Evolutionary conservation across 345 rosid species (phyloP).

Genomic region (Eucalyptus caleyi): DNA sequence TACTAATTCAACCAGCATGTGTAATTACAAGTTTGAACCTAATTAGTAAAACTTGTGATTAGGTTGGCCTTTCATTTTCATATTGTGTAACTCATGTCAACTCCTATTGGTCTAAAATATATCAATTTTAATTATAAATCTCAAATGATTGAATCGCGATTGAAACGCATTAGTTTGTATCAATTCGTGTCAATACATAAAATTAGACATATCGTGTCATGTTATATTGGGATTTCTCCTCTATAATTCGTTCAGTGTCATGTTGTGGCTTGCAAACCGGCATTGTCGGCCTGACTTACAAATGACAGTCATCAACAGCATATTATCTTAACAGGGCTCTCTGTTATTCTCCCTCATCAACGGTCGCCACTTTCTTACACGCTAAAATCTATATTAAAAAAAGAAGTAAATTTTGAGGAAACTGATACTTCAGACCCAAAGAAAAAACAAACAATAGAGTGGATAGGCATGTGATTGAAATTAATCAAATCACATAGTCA

Average conservation of each 20-base stretch:
- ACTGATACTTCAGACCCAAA: neutral
- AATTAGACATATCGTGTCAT: neutral
- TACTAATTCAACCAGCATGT: neutral
- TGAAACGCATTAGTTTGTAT: neutral
- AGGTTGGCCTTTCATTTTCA: neutral
- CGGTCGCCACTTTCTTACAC: neutral
- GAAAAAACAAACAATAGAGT: neutral
- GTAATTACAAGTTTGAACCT: neutral
- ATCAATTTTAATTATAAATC: neutral
- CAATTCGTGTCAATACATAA: neutral
- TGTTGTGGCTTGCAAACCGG: neutral
- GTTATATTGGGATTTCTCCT: neutral
- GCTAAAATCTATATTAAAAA: neutral
- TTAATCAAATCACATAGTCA: neutral
- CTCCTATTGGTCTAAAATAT: neutral
- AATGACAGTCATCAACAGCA: neutral
- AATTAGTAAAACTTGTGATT: neutral
- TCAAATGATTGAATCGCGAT: neutral
- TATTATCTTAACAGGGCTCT: neutral
- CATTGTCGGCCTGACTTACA: neutral
- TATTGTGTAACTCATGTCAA: neutral
- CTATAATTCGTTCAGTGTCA: neutral
- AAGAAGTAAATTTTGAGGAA: neutral
- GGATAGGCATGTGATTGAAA: neutral
- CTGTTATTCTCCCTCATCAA: neutral